Evolutionary conservation across 139 green algal species (phyloP).

Genomic region (Volvox reticuliferus): DNA sequence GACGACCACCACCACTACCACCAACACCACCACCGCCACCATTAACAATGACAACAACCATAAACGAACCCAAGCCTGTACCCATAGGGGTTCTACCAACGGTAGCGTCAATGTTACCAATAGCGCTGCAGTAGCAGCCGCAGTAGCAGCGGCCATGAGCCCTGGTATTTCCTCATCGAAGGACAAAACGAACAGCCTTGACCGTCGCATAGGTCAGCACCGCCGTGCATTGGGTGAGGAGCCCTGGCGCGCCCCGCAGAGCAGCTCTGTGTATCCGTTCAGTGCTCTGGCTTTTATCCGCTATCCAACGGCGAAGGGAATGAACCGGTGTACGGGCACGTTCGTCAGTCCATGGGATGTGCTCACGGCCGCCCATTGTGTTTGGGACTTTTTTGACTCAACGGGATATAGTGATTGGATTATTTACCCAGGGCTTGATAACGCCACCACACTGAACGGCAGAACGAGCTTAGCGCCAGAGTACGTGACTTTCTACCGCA

Average conservation of each 20-base stretch:
- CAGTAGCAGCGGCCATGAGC: neutral
- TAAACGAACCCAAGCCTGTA: too few species aligned
- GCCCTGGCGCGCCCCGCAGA: neutral
- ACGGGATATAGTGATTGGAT: conserved; percentile 33
- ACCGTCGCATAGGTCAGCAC: neutral
- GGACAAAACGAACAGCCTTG: too few species aligned
- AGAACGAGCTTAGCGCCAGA: neutral
- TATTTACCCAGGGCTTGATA: neutral
- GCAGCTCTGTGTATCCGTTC: neutral
- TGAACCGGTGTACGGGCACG: conserved; percentile 41
- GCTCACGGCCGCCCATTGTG: conserved; percentile 60
- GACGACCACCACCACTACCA: too few species aligned
- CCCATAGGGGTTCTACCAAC: too few species aligned
- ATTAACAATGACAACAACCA: too few species aligned
- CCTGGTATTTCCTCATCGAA: neutral
- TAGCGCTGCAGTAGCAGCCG: neutral
- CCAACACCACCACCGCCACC: too few species aligned
- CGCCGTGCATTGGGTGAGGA: neutral
- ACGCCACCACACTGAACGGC: neutral
- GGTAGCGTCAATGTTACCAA: neutral
- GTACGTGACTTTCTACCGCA: conserved; percentile 23
- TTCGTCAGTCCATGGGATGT: conserved; percentile 50
- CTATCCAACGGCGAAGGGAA: neutral
- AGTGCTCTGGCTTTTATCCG: neutral
- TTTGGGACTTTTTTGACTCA: conserved; percentile 52